phyloP scores from a whole-genome alignment of 768 basidiomycete genomes.

The Tricholoma saponaceum region DNA sequence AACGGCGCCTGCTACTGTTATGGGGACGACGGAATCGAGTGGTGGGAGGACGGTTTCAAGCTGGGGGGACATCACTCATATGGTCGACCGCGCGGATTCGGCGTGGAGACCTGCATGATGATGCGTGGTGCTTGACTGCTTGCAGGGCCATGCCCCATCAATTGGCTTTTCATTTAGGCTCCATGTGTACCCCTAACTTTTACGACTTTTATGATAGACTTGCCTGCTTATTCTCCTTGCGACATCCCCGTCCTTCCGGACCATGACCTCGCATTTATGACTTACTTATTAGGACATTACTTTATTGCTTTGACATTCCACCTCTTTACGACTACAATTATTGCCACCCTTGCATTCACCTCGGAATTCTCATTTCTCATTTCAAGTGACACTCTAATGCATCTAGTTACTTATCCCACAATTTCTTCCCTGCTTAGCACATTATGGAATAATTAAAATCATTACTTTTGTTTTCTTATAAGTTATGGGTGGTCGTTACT shows the following conservation, averaged over 20 bases:
- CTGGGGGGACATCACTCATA: conserved; percentile 42
- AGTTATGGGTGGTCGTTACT: no score
- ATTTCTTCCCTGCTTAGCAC: neutral
- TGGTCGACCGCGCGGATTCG: conserved; percentile 36
- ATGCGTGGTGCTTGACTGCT: conserved; percentile 9
- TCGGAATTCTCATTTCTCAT: conserved; percentile 15
- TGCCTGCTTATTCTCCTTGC: neutral
- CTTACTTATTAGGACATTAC: neutral
- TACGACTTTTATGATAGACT: neutral
- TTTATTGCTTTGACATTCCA: neutral
- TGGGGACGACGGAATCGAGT: conserved; percentile 48
- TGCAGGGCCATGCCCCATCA: neutral
- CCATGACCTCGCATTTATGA: neutral
- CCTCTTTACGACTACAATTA: conserved; percentile 1
- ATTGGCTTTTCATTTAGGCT: conserved; percentile 9
- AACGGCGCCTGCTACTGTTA: conserved; percentile 58
- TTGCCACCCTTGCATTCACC: conserved; percentile 13
- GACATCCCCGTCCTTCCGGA: neutral
- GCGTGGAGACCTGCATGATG: conserved; percentile 37
- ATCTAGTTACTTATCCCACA: neutral
- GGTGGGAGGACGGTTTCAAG: conserved; percentile 43
- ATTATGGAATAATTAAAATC: conserved; percentile 1
- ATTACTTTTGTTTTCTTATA: neutral
- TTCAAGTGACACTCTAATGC: conserved; percentile 9
- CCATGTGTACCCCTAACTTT: conserved; percentile 3